Evolutionary conservation across 768 basidiomycete species (phyloP).

Genomic region (Tulasnella sp.): DNA sequence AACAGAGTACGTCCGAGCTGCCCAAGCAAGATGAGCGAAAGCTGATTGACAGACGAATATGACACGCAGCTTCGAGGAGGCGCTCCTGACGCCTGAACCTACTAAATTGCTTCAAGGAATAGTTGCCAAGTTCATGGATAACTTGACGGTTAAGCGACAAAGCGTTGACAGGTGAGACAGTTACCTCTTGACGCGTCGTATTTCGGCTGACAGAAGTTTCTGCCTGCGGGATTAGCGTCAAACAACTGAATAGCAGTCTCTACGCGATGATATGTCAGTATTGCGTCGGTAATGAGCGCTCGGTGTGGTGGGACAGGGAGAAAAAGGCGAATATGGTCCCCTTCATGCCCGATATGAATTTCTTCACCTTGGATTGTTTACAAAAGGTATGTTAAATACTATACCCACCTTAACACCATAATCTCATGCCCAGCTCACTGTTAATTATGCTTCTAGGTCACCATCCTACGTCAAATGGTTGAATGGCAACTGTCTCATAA

Average conservation of each 20-base stretch:
- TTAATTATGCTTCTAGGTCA: constrained; percentile 43
- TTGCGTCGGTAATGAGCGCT: constrained; percentile 44
- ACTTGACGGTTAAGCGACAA: constrained; percentile 70
- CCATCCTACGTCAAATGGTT: constrained; percentile 71
- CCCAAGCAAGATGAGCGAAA: background rate
- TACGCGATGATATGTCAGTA: constrained; percentile 39
- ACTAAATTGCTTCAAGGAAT: constrained; percentile 63
- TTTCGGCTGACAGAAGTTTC: constrained; percentile 2
- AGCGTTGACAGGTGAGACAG: background rate
- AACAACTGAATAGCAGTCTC: constrained; percentile 72
- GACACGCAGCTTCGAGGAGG: constrained; percentile 57
- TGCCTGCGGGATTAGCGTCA: constrained; percentile 43
- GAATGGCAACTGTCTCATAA: constrained; percentile 70
- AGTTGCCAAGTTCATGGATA: constrained; percentile 65
- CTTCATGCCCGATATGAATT: constrained; percentile 56
- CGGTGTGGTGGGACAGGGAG: constrained; percentile 71
- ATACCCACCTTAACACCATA: constrained; percentile 19
- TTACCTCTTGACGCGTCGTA: constrained; percentile 1
- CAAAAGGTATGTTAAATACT: constrained; percentile 44
- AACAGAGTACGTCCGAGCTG: constrained; percentile 57
- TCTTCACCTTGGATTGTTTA: constrained; percentile 73
- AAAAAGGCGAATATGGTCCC: constrained; percentile 59
- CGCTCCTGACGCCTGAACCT: constrained; percentile 48
- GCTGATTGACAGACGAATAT: background rate
- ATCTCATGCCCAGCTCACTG: constrained; percentile 20